Base-by-base conservation (phyloP, 1,284 basidiomycete genomes). In the Pseudozyma pruni region DNA sequence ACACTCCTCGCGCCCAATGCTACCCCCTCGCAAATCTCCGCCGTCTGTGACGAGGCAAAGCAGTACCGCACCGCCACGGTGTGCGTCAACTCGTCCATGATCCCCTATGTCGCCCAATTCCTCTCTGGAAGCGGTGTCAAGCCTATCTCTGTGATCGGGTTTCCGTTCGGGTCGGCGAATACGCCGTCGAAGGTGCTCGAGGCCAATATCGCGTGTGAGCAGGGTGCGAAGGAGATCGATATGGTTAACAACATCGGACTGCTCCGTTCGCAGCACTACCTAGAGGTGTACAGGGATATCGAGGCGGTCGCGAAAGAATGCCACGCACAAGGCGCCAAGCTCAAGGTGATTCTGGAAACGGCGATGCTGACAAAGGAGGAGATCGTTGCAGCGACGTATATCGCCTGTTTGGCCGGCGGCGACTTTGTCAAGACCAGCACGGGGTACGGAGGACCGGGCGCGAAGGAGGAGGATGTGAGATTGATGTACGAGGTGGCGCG, bases 41-140 rank as follows among this genome's bases (percentile, higher is more conserved):
- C 33, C 13, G 50, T 72, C n/a, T 72, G 73, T 46, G 42, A 41
- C 0, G 74, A 74, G 25, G 77, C 76, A 9, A 70, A 71, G 29
- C 50, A 55, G 41, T 61, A 63, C 47, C 43, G 46, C 20, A 63
- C 75, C 2, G 67, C 68, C 6, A 77, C 75, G 3, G 74, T 80
- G 8, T 80, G 78, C 50, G 76, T 78, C 49, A 78, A 76, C 49
- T 70, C 68, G 5, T 61, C 58, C 50, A 64, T 74, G 69, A 69
- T 78, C 31, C 54, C 57, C 14, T 38, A 40, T 79, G 74, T 92
- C 89, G 5, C 87, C 87, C 54, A 83, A 86, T 47, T 86, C 88
- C 60, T 78, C 2, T 27, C 58, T 22, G 72, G 72, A 33, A 44
- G 54, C 17, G 17, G 42, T 19, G 70, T 75, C 22, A 41, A 45